Base-by-base conservation (phyloP, 805 yeast species). In the Metschnikowia lochheadii region DNA sequence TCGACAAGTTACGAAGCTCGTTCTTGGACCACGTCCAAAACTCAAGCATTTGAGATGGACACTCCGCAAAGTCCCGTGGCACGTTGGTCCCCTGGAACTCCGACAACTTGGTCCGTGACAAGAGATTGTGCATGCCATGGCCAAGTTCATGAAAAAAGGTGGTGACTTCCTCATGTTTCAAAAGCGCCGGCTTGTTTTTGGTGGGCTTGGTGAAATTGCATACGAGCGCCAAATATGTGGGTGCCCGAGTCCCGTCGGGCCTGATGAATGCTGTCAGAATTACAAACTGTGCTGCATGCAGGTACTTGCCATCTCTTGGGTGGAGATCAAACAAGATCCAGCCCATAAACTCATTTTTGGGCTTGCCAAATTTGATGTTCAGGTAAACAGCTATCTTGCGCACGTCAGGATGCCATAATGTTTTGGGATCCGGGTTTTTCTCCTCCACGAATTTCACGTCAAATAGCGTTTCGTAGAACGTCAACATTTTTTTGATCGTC, bases 91-190 rank as follows among this genome's bases (percentile, higher is more conserved):
- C 96, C 62, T 82, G 85, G 68, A 87, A 88, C 54, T 84, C 76
- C 2, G 85, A 76, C 56, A 79, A 82, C 51, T 71, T 72, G 26
- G 91, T 84, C 53, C 77, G 73, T 10, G 91, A 87, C 49, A 88
- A 76, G 44, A 87, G 68, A 57, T 82, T 85, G 67, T 89, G 96
- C 50, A 89, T 85, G 50, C 95, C 96, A 62, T 89, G 96, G 23
- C 96, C 96, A 56, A 88, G 76, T 67, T 89, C 96, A 63, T 89
- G 96, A 83, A 89, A 89, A 58, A 89, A 85, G 0, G 96, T 89
- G 20, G 83, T 83, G 11, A 88, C 88, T 64, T 88, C 95, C 55
- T 73, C 75, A 64, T 89, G 96, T 60, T 84, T 84, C 60, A 89
- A 76, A 57, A 89, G 73, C 1, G 91, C 81, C 18, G 92, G 95